Base-by-base conservation (phyloP, 257 asterid species). In the Linaria vulgaris region DNA sequence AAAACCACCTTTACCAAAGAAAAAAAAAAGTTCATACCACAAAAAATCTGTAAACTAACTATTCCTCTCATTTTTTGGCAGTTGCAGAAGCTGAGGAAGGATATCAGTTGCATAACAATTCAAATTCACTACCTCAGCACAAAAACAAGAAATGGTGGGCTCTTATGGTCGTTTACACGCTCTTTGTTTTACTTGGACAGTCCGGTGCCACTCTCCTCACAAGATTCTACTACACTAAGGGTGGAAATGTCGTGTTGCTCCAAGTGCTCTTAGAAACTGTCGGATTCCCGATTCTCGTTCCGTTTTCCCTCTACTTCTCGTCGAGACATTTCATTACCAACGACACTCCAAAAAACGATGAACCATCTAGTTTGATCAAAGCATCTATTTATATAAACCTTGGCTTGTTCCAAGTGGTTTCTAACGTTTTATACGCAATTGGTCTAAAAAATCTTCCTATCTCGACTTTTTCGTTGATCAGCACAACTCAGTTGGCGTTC, bases 231-330 rank as follows among this genome's bases (percentile, higher is more conserved):
- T 87, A 72, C 74, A 74, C 60, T 9, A 45, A 81, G 56, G 95
- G 95, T 0, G 95, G 95, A 43, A 71, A 80, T 19, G 70, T 79
- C 38, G 63, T 67, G 31, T 74, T 84, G 74, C 52, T 84, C 16
- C 79, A 83, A 30, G 77, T 88, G 14, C 60, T 86, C 61, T 61
- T 74, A 4, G 82, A 76, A 80, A 67, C 52, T 55, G 53, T 67
- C 5, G 95, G 87, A 0, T 87, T 84, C 68, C 91, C 91, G 0
- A 47, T 82, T 8, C 68, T 84, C 57, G 49, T 87, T 10, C 95
- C 92, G 0, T 69, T 84, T 61, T 55, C 81, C 45, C 23, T 74
- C 1, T 59, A 39, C 61, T 72, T 55, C 12, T 60, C 72, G 21
- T 9, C 54, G 1, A 51, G 9, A 20, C 22, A 53, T 24, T 51